These are phyloP conservation scores for Trichoderma sp. DNA, from an alignment of 2,329 filamentous ascomycete genomes.

Conservation along the genomic window DNA sequence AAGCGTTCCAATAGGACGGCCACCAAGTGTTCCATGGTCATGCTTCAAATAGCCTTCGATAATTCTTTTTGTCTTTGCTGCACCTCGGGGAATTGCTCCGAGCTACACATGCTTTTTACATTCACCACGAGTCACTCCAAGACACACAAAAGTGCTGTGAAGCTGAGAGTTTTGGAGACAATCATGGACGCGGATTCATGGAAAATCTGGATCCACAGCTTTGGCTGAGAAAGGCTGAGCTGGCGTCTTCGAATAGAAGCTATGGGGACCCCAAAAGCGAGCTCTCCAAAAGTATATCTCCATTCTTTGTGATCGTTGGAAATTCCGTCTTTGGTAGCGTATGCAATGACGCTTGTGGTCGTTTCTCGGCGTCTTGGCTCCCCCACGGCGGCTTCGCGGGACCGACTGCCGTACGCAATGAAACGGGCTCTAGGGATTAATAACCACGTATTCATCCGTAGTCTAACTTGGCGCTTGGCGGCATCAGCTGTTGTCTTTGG, in stretches of 20 bases:
- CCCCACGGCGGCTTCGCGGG: not conserved
- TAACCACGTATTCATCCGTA: not conserved
- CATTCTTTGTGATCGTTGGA: not conserved
- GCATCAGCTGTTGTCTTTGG: not conserved
- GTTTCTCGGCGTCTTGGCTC: not conserved
- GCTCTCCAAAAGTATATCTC: not conserved
- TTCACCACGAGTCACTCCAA: not conserved
- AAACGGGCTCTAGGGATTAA: not conserved
- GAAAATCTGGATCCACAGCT: not conserved
- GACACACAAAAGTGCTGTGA: not conserved
- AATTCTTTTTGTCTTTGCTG: not conserved
- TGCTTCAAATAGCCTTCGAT: not conserved
- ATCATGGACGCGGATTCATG: not conserved
- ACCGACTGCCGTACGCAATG: not conserved
- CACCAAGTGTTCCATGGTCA: not conserved
- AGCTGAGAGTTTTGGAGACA: not conserved
- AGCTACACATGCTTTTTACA: not conserved
- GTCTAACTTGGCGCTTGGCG: not conserved
- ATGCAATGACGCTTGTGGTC: not conserved
- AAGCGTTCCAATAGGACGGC: not conserved
- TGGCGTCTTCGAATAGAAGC: not conserved
- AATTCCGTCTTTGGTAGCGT: not conserved
- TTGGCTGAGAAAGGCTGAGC: not conserved
- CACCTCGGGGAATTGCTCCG: not conserved
- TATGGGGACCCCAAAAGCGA: not conserved